Evolutionary conservation across 73 alveolate species (phyloP), one percentile per base, ranked within the genome.

Genomic region (Urostyla sp.): DNA sequence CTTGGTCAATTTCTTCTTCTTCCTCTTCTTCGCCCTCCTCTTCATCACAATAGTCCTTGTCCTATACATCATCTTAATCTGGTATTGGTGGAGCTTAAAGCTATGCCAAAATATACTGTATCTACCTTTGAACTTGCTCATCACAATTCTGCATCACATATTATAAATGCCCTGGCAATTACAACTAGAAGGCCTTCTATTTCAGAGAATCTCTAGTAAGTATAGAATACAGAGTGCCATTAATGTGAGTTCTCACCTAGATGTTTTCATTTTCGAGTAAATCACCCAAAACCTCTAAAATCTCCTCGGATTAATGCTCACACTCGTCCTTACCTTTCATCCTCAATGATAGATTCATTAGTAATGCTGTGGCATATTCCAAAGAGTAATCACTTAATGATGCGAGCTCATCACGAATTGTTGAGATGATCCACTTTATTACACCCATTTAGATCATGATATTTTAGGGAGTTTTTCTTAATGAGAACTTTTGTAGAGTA

Each of bases 211-310:
- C 27, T 50, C 92, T 74, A 2, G 94, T 77, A 20, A 91, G 84
- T 18, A 91, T 57, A 16, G 97, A 91, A 61, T 91, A 91, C 26
- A 91, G 69, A 30, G 97, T 91, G 46, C 97, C 97, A 82, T 93
- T 93, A 18, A 85, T 74, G 53, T 85, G 74, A 1, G 93, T 85
- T 75, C 93, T 77, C 1, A 85, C 85, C 31, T 85, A 30, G 2
- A 72, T 69, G 53, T 85, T 85, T 0, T 48, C 83, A 43, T 55
- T 50, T 18, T 77, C 80, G 16, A 85, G 32, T 15, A 76, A 63
- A 11, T 51, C 75, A 44, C 32, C 51, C 32, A 85, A 18, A 0
- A 75, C 67, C 11, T 55, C 48, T 16, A 85, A 50, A 0, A 85
- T 21, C 27, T 59, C n/a, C n/a, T n/a, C 58, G 43, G 75, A 57